Base-by-base conservation (phyloP, 1,284 basidiomycete genomes). In the Meira nashicola region DNA sequence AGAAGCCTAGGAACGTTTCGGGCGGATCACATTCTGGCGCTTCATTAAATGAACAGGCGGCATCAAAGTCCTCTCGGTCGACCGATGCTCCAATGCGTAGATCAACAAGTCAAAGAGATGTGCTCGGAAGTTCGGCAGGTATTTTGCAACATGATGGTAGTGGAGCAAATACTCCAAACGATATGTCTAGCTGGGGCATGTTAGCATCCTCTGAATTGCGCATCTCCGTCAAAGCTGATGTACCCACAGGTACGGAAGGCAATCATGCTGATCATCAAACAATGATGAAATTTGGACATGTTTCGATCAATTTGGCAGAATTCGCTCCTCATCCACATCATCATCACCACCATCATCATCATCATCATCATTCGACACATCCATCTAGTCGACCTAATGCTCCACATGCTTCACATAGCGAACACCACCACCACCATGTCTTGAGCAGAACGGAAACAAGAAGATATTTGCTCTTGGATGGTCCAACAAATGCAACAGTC, bases 401-500 rank as follows among this genome's bases (percentile, higher is more conserved):
- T 38, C 60, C 57, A 12, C 59, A 56, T 12, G 10, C 14, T 1
- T 8, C n/a, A 19, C 11, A n/a, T 21, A 15, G 38, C 23, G 23
- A 33, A 17, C 25, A 37, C 33, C 25, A 49, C 15, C 44, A 44
- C 2, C 54, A 54, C 17, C 10, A 23, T 19, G 17, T 53, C 14
- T 39, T 56, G 58, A 53, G 49, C 21, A 67, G 76, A 15, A 50
- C 60, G 23, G 83, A 89, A 28, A 86, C 84, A 2, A 82, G 89
- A 15, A 82, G 85, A 21, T 89, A 89, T 76, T 82, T 90, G 14
- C 80, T 90, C 7, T 81, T 84, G 55, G 83, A 89, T 66, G 88
- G 86, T 74, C 88, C 87, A 78, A 88, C 86, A 46, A 90, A 90
- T 65, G 87, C 89, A 0, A 87, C 86, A 1, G 82, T 90, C 25